Percentiles rank a stretch among this genome's conserved stretches.
Evolutionary conservation across 2,329 filamentous ascomycete genomes (phyloP).

Genomic region (Shiraia sp.): DNA sequence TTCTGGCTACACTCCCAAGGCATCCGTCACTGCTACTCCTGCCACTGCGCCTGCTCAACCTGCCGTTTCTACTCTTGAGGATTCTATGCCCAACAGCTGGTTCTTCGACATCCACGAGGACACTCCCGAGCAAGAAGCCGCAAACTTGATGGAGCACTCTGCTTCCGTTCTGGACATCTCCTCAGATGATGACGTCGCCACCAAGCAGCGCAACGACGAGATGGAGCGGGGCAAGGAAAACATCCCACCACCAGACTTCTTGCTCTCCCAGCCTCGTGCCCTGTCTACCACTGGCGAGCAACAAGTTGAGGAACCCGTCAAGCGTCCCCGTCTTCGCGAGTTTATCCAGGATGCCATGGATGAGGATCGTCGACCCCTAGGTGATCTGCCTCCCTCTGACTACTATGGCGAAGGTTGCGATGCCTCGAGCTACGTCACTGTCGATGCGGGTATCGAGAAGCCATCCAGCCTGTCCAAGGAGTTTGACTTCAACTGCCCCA

Average conservation of each 20-base stretch:
- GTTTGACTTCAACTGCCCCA: conserved; percentile 24
- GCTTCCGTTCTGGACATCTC: conserved; percentile 86
- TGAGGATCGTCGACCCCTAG: conserved; percentile 45
- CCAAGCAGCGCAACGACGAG: conserved; percentile 58
- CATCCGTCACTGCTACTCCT: conserved; percentile 36
- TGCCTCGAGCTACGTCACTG: conserved; percentile 39
- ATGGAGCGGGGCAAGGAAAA: conserved; percentile 85
- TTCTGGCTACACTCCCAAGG: conserved; percentile 60
- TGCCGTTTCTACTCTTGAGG: conserved; percentile 47
- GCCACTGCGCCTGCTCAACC: conserved; percentile 33
- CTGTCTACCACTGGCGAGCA: conserved; percentile 11
- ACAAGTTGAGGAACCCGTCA: conserved; percentile 24
- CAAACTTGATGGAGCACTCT: conserved; percentile 89
- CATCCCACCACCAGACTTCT: conserved; percentile 67
- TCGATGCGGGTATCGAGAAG: conserved; percentile 41
- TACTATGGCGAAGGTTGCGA: conserved; percentile 47
- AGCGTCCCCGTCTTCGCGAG: conserved; percentile 31
- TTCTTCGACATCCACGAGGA: conserved; percentile 96
- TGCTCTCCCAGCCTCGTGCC: conserved; percentile 19
- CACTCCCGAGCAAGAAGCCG: conserved; percentile 84
- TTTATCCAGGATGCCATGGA: conserved; percentile 45
- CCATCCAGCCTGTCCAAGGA: conserved; percentile 42
- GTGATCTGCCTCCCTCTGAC: conserved; percentile 40
- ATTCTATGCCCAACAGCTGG: conserved; percentile 67
- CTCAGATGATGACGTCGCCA: conserved; percentile 77